phyloP scores from a whole-genome alignment of 495 filamentous ascomycete species.

The Podospora fimiseda region DNA sequence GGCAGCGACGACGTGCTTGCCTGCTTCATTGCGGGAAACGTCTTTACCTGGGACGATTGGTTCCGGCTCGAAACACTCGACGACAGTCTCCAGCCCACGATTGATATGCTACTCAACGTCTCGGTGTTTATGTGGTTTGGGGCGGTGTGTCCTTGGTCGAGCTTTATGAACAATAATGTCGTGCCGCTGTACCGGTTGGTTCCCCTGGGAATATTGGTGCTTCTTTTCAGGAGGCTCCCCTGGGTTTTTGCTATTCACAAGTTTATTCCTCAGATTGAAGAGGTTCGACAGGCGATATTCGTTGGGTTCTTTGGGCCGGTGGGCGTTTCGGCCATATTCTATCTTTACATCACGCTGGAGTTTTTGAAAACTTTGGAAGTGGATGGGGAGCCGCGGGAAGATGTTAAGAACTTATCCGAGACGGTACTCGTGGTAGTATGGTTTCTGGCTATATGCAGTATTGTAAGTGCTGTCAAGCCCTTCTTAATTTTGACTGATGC shows the following conservation, averaged over 20 bases:
- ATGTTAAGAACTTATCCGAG: constrained; percentile 59
- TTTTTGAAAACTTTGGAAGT: constrained; percentile 56
- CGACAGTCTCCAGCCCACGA: constrained; percentile 83
- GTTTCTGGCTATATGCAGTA: constrained; percentile 81
- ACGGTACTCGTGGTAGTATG: constrained; percentile 68
- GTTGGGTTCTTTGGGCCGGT: constrained; percentile 94
- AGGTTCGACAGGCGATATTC: constrained; percentile 66
- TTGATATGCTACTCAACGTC: constrained; percentile 75
- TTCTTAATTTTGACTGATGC: constrained; percentile 3
- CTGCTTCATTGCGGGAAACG: constrained; percentile 90
- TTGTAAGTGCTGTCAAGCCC: constrained; percentile 56
- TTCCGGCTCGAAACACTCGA: constrained; percentile 83
- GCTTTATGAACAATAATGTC: constrained; percentile 59
- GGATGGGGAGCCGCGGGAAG: constrained; percentile 52
- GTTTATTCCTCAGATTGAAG: constrained; percentile 73
- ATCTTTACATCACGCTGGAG: constrained; percentile 71
- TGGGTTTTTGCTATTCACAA: constrained; percentile 67
- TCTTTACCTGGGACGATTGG: constrained; percentile 89
- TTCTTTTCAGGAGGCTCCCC: constrained; percentile 73
- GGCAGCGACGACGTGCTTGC: constrained; percentile 90
- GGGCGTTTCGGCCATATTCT: constrained; percentile 88
- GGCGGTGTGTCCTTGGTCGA: constrained; percentile 75
- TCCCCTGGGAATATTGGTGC: constrained; percentile 70
- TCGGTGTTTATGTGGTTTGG: constrained; percentile 90
- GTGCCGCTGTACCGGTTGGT: constrained; percentile 74